Percentiles rank a stretch among this genome's conserved stretches.
Conservation (phyloP, 192 early-diverging fungal genomes). For the Podila minutissima region DNA sequence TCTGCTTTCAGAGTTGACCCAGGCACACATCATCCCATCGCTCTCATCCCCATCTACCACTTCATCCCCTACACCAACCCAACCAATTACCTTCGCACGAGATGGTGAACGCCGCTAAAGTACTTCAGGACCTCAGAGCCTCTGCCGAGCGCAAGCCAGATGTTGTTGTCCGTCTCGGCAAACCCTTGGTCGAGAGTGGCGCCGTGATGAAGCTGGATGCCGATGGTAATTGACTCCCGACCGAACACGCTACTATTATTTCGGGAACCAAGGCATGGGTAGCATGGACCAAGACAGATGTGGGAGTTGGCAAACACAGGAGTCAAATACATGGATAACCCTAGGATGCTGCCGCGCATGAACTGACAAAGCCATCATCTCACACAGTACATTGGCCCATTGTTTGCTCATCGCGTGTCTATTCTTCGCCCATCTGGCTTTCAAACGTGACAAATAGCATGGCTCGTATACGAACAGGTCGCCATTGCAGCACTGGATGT, state of each 20-base stretch:
- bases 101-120: conserved; percentile 51
- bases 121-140: conserved; percentile 56
- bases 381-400: too few species aligned
- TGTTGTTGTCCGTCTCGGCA: conserved; percentile 55
- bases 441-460: conserved; percentile 50
- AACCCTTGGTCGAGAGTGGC: conserved; percentile 38
- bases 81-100: background rate
- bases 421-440: too few species aligned
- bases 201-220: conserved; percentile 52
- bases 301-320: background rate
- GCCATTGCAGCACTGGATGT: conserved; percentile 83
- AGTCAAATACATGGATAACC: background rate
- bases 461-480: conserved; percentile 86
- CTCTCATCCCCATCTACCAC: background rate
- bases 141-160: conserved; percentile 56
- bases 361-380: background rate
- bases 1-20: background rate
- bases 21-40: background rate
- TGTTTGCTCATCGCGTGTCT: too few species aligned
- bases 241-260: background rate
- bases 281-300: background rate
- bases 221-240: conserved; percentile 36
- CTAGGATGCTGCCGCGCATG: background rate
- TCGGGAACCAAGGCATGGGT: background rate
- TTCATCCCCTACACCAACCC: background rate